Evolutionary conservation across 2,329 filamentous ascomycete species (phyloP).

Genomic region (Fusarium metavorans): DNA sequence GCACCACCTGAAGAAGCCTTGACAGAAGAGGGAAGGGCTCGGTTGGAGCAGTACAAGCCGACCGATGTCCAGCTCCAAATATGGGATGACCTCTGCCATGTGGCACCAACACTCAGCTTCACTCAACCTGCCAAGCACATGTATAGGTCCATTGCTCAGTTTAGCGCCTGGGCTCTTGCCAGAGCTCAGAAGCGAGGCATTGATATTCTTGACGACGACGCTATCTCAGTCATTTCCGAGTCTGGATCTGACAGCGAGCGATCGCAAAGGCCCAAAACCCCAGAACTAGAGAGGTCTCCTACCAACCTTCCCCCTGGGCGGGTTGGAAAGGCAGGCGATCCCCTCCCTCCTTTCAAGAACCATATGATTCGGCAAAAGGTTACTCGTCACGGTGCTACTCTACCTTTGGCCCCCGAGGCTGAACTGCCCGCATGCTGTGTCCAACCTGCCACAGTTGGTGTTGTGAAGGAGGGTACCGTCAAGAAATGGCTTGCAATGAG

Average conservation of each 20-base stretch:
- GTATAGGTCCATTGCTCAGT: conserved; percentile 92
- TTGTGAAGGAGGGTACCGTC: conserved; percentile 83
- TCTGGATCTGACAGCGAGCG: conserved; percentile 58
- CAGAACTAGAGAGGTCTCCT: conserved; percentile 26
- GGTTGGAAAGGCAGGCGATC: conserved; percentile 90
- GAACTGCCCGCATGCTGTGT: conserved; percentile 76
- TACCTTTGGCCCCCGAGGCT: conserved; percentile 72
- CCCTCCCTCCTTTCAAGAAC: conserved; percentile 80
- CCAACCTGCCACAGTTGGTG: conserved; percentile 74
- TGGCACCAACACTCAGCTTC: conserved; percentile 92
- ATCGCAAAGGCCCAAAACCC: conserved; percentile 36
- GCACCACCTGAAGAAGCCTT: conserved; percentile 74
- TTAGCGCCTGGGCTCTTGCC: conserved; percentile 91
- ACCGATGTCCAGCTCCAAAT: conserved; percentile 95
- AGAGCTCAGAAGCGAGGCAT: conserved; percentile 83
- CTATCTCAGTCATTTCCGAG: conserved; percentile 78
- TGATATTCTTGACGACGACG: conserved; percentile 83
- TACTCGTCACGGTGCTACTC: conserved; percentile 80
- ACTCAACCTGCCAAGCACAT: conserved; percentile 96
- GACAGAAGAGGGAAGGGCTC: conserved; percentile 69
- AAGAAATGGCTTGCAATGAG: conserved; percentile 86
- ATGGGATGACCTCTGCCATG: conserved; percentile 96
- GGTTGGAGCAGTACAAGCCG: conserved; percentile 76
- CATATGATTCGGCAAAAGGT: conserved; percentile 95
- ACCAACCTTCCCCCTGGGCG: conserved; percentile 45